Evolutionary conservation across 495 filamentous ascomycete species (phyloP).

Genomic region (Cercophora scortea): DNA sequence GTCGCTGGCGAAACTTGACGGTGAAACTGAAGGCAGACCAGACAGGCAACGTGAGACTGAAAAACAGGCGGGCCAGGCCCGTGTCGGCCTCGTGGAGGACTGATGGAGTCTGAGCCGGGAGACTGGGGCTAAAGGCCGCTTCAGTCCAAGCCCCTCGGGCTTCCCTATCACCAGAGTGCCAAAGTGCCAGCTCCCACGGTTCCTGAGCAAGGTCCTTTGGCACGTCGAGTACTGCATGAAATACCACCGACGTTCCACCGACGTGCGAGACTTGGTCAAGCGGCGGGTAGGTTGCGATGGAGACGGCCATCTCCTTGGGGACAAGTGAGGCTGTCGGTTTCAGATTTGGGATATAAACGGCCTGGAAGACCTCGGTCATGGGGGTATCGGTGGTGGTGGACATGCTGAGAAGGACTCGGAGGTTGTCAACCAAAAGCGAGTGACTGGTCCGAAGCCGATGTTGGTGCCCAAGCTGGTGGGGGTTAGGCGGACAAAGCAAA

Average conservation of each 20-base stretch:
- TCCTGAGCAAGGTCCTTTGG: conserved; percentile 46
- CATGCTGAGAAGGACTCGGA: too few species aligned
- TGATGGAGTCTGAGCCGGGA: conserved; percentile 27
- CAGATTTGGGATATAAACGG: conserved; percentile 13
- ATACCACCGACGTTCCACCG: conserved; percentile 40
- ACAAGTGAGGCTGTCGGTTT: conserved; percentile 3
- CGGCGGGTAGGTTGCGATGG: conserved; percentile 50
- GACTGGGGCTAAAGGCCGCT: conserved; percentile 27
- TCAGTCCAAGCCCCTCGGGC: conserved; percentile 38
- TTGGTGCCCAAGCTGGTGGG: too few species aligned
- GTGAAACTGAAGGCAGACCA: conserved; percentile 57
- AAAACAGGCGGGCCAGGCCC: conserved; percentile 34
- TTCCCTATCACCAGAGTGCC: conserved; percentile 54
- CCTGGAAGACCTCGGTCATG: conserved; percentile 7
- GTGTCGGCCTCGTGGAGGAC: conserved; percentile 26
- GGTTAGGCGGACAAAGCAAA: too few species aligned
- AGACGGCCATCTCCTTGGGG: conserved; percentile 18
- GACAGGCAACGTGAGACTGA: conserved; percentile 33
- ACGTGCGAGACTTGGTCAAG: conserved; percentile 61
- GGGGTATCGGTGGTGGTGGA: too few species aligned
- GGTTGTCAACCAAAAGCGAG: not conserved
- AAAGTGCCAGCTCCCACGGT: conserved; percentile 66
- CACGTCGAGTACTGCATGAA: conserved; percentile 68
- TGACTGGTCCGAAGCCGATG: not conserved
- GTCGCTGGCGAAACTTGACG: conserved; percentile 56